These are phyloP conservation scores for Clavariopsis aquatica DNA, from an alignment of 495 filamentous ascomycete species.

Conservation along the genomic window DNA sequence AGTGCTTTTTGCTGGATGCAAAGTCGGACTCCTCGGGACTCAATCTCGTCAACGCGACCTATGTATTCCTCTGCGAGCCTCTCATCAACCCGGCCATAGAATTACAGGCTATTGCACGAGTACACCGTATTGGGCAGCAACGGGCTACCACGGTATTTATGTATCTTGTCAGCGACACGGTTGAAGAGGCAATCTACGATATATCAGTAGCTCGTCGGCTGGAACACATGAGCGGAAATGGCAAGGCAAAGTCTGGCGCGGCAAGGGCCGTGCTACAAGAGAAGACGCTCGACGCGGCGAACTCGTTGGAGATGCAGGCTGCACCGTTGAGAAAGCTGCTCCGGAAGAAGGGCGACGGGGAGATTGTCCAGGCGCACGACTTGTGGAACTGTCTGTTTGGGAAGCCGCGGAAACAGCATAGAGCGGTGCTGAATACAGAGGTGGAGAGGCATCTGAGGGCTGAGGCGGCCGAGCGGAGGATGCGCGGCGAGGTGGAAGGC, in stretches of 20 bases:
- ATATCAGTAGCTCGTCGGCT: constrained; percentile 76
- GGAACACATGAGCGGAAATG: constrained; percentile 64
- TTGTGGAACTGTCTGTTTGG: constrained; percentile 85
- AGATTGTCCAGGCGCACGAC: constrained; percentile 76
- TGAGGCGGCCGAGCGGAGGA: constrained; percentile 41
- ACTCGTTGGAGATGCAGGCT: constrained; percentile 77
- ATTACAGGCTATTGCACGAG: constrained; percentile 88
- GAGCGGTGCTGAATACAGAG: constrained; percentile 30
- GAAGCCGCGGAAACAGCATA: constrained; percentile 33
- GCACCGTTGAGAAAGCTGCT: constrained; percentile 67
- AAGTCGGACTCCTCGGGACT: constrained; percentile 84
- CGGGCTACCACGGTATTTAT: constrained; percentile 91
- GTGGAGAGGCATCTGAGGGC: constrained; percentile 41
- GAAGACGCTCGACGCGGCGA: constrained; percentile 71
- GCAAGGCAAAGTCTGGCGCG: constrained; percentile 36
- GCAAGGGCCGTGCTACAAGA: constrained; percentile 52
- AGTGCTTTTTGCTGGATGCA: constrained; percentile 87
- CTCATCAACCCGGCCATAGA: constrained; percentile 90
- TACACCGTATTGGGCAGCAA: constrained; percentile 90
- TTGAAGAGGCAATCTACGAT: constrained; percentile 87
- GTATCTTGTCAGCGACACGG: constrained; percentile 83
- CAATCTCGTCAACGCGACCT: constrained; percentile 87
- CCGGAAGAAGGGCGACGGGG: constrained; percentile 70
- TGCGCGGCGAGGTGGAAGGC: not conserved
- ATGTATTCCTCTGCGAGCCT: constrained; percentile 94